phyloP scores from a whole-genome alignment of 768 basidiomycete genomes.

The Suillus plorans region DNA sequence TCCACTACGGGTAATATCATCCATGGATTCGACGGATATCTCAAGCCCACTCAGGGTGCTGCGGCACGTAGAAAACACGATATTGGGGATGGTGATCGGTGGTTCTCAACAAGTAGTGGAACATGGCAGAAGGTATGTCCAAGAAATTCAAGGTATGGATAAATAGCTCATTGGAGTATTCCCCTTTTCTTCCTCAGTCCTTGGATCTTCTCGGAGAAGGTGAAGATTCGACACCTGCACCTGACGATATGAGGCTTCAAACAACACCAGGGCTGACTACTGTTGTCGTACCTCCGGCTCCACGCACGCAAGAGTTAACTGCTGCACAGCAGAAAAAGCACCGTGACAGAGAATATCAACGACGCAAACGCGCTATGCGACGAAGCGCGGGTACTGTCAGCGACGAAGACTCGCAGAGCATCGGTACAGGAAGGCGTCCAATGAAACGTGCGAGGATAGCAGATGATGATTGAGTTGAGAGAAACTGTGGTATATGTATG shows the following conservation, averaged over 20 bases:
- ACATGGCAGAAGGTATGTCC: conserved; percentile 67
- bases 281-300: conserved; percentile 74
- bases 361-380: conserved; percentile 67
- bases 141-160: not conserved
- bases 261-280: conserved; percentile 75
- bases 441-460: conserved; percentile 66
- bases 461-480: conserved; percentile 56
- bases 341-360: conserved; percentile 79
- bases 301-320: conserved; percentile 63
- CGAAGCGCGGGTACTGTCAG: conserved; percentile 68
- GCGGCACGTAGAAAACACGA: conserved; percentile 65
- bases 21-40: conserved; percentile 83
- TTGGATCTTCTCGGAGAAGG: conserved; percentile 74
- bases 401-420: conserved; percentile 61
- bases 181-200: conserved; percentile 47
- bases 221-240: conserved; percentile 58
- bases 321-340: conserved; percentile 75
- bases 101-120: conserved; percentile 80
- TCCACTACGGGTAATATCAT: conserved; percentile 85
- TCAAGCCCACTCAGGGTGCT: conserved; percentile 65
- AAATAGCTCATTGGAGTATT: conserved; percentile 8
- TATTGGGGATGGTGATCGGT: conserved; percentile 71
- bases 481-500: not conserved
- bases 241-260: conserved; percentile 65
- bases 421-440: conserved; percentile 54